Evolutionary conservation across 1,284 basidiomycete species (phyloP).

Genomic region (Ustilago lituana): DNA sequence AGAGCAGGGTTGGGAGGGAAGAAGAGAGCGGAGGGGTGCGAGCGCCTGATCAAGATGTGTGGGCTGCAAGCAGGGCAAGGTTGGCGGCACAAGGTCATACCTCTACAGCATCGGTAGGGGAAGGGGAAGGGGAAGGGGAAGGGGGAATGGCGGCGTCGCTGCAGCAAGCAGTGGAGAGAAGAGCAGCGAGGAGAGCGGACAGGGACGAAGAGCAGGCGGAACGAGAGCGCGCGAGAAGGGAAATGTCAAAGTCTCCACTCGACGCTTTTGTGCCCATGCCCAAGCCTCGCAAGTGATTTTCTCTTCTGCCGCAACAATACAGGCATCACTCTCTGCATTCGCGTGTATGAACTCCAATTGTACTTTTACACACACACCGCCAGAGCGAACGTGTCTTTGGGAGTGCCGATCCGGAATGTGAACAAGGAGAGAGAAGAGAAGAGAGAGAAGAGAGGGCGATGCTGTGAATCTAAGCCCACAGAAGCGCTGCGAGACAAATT

Average conservation of each 20-base stretch:
- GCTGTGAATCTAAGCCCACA: too few species aligned
- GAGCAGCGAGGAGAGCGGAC: constrained; percentile 25
- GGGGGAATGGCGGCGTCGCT: constrained; percentile 4
- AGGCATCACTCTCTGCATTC: too few species aligned
- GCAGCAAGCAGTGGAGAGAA: constrained; percentile 27
- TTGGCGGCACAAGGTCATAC: constrained; percentile 30
- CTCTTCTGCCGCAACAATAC: too few species aligned
- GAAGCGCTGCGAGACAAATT: too few species aligned
- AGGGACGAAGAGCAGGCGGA: constrained; percentile 19
- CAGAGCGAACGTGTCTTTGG: too few species aligned
- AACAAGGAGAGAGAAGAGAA: too few species aligned
- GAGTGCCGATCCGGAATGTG: too few species aligned
- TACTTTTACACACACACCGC: too few species aligned
- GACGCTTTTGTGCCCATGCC: constrained; percentile 49
- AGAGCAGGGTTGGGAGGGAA: too few species aligned
- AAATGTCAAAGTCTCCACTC: constrained; percentile 46
- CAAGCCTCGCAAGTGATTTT: constrained; percentile 12
- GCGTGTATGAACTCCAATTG: too few species aligned
- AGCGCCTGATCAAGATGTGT: constrained; percentile 33
- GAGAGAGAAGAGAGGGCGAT: too few species aligned
- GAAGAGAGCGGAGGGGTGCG: constrained; percentile 15
- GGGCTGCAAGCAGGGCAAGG: constrained; percentile 43
- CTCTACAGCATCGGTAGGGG: not conserved
- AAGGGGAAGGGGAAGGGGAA: too few species aligned
- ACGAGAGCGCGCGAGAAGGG: constrained; percentile 22